Percentiles rank a stretch among this genome's conserved stretches.
These are phyloP conservation scores for Metarhizium humberi DNA, from an alignment of 2,329 filamentous ascomycete genomes.

Conservation along the genomic window DNA sequence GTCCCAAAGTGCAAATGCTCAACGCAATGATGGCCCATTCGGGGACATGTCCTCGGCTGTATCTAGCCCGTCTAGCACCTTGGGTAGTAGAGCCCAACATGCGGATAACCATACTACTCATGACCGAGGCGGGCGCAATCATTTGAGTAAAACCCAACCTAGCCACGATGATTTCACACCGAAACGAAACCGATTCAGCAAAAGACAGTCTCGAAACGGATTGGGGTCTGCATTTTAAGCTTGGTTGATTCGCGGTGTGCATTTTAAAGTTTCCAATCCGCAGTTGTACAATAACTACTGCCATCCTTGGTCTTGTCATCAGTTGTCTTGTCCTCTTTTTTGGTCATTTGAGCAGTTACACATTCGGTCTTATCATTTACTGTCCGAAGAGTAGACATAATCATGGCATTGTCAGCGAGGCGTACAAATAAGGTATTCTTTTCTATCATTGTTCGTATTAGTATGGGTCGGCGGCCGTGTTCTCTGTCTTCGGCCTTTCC, in stretches of 20 bases:
- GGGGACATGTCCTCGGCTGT: conserved; percentile 60
- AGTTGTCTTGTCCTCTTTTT: conserved; percentile 57
- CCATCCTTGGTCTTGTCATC: neutral
- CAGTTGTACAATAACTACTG: neutral
- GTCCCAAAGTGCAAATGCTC: conserved; percentile 60
- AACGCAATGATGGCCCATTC: conserved; percentile 58
- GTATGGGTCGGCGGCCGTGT: neutral
- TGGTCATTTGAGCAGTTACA: neutral
- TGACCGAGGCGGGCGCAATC: conserved; percentile 46
- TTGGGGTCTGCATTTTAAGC: conserved; percentile 72
- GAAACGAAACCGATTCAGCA: conserved; percentile 69
- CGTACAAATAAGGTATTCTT: conserved; percentile 20
- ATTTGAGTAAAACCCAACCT: conserved; percentile 50
- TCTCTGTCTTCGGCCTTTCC: neutral
- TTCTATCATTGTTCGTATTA: conserved; percentile 6
- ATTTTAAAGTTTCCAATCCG: neutral
- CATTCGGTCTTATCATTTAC: neutral
- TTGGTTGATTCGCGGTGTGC: neutral
- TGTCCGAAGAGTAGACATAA: conserved; percentile 8
- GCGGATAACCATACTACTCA: conserved; percentile 37
- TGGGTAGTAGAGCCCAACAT: conserved; percentile 49
- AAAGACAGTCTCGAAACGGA: conserved; percentile 90
- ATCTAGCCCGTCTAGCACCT: conserved; percentile 69
- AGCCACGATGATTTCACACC: conserved; percentile 41
- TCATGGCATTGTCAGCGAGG: conserved; percentile 24